Conservation (phyloP, 176 grass and related monocot genomes). For the Musa acuminata region DNA sequence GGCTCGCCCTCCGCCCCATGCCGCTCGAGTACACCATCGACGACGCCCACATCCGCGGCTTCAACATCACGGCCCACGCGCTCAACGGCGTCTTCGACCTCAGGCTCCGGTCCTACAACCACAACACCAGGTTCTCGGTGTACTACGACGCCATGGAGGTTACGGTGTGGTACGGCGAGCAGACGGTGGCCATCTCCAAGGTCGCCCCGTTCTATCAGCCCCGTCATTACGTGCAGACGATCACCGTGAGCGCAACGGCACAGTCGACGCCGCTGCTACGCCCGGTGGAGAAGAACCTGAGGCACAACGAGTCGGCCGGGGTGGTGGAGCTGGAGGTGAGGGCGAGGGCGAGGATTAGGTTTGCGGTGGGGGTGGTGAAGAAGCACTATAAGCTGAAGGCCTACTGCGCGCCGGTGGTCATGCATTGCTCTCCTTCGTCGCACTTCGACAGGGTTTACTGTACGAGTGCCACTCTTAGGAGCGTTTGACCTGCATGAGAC, state of each 20-base stretch:
- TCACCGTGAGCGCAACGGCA: conserved; percentile 29
- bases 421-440: conserved; percentile 21
- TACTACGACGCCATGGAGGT: conserved; percentile 46
- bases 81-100: conserved; percentile 57
- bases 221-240: conserved; percentile 36
- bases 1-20: conserved; percentile 55
- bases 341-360: conserved; percentile 38
- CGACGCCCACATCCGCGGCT: conserved; percentile 23
- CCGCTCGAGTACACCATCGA: conserved; percentile 57
- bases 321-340: conserved; percentile 61
- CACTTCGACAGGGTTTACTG: conserved; percentile 59
- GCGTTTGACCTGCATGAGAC: too few relatives aligned
- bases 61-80: conserved; percentile 47
- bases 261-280: conserved; percentile 18
- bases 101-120: conserved; percentile 50
- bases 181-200: conserved; percentile 33
- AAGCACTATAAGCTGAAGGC: conserved; percentile 43
- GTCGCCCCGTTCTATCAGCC: conserved; percentile 58
- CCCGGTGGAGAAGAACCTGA: conserved; percentile 27
- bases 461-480: neutral
- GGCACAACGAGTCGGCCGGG: conserved; percentile 33
- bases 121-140: conserved; percentile 47
- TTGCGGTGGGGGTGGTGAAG: conserved; percentile 52
- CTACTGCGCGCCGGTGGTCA: conserved; percentile 51
- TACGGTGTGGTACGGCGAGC: conserved; percentile 39